Evolutionary conservation across 1,139 yeast species (phyloP).

Genomic region (Candida albicans): DNA sequence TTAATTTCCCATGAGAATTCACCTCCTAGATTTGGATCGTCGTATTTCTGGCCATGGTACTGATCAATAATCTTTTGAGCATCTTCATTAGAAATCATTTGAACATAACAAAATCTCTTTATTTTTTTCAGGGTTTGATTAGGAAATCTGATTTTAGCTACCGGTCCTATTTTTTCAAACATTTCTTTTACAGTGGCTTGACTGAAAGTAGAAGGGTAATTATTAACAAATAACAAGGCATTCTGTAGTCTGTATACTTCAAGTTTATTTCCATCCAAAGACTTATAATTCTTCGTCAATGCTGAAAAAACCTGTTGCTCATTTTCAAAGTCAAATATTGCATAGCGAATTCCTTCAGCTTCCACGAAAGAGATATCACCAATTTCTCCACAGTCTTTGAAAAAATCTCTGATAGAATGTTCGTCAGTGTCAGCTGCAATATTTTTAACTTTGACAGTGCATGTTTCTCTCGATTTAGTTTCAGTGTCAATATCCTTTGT

Average conservation of each 20-base stretch:
- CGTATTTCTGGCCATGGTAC: conserved; percentile 39
- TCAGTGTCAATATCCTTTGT: conserved; percentile 10
- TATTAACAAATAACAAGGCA: conserved; percentile 66
- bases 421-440: conserved; percentile 34
- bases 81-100: conserved; percentile 43
- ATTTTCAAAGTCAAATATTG: conserved; percentile 55
- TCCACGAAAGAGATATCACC: conserved; percentile 33
- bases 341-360: conserved; percentile 23
- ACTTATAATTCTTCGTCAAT: conserved; percentile 57
- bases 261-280: conserved; percentile 41
- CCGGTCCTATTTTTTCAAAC: conserved; percentile 47
- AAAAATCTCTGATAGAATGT: conserved; percentile 38
- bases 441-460: conserved; percentile 48
- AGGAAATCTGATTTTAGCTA: conserved; percentile 66
- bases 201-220: conserved; percentile 62
- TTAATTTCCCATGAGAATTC: conserved; percentile 50
- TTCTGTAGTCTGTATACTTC: conserved; percentile 45
- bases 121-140: conserved; percentile 54
- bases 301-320: conserved; percentile 58
- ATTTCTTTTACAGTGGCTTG: conserved; percentile 38
- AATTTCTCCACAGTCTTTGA: conserved; percentile 60
- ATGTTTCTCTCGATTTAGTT: conserved; percentile 57
- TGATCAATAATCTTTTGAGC: conserved; percentile 49
- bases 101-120: conserved; percentile 78
- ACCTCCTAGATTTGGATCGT: conserved; percentile 22